These are phyloP conservation scores for Lunularia cruciata DNA, from an alignment of 225 moss, liverwort and hornwort species.

Conservation along the genomic window DNA sequence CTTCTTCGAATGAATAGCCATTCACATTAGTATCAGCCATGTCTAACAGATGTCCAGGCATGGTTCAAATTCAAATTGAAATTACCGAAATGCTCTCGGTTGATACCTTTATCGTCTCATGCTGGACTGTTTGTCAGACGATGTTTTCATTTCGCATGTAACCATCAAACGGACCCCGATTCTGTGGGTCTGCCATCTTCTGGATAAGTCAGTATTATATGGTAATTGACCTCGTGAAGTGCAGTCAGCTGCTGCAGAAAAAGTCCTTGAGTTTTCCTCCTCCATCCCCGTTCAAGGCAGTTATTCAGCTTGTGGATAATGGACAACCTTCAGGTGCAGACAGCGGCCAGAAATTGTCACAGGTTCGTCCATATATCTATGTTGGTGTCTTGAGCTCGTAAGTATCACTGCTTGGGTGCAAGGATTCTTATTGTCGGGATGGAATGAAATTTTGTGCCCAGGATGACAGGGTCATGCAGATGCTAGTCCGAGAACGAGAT, in stretches of 20 bases:
- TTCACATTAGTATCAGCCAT: too few relatives aligned
- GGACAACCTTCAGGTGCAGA: slow-evolving; percentile 38
- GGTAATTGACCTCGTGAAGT: slow-evolving; percentile 9
- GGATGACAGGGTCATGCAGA: slow-evolving; percentile 39
- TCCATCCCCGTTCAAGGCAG: slow-evolving; percentile 67
- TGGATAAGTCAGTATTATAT: too few relatives aligned
- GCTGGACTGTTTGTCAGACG: too few relatives aligned
- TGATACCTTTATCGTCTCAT: too few relatives aligned
- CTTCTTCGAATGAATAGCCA: too few relatives aligned
- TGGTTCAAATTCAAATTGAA: too few relatives aligned
- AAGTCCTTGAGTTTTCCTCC: slow-evolving; percentile 45
- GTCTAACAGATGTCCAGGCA: too few relatives aligned
- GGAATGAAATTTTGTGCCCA: neutral
- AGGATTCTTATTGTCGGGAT: neutral
- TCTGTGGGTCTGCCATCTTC: too few relatives aligned
- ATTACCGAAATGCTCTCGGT: too few relatives aligned
- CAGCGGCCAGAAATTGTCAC: slow-evolving; percentile 1
- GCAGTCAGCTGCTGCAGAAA: slow-evolving; percentile 62
- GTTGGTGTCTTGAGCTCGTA: neutral
- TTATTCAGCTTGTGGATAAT: slow-evolving; percentile 58
- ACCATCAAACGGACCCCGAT: too few relatives aligned
- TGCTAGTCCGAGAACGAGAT: slow-evolving; percentile 67
- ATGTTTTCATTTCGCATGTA: too few relatives aligned
- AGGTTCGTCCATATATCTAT: slow-evolving; percentile 16
- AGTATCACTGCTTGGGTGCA: neutral